Base-by-base conservation (phyloP, 1,284 basidiomycete species). In the Rhodotorula mucilaginosa region DNA sequence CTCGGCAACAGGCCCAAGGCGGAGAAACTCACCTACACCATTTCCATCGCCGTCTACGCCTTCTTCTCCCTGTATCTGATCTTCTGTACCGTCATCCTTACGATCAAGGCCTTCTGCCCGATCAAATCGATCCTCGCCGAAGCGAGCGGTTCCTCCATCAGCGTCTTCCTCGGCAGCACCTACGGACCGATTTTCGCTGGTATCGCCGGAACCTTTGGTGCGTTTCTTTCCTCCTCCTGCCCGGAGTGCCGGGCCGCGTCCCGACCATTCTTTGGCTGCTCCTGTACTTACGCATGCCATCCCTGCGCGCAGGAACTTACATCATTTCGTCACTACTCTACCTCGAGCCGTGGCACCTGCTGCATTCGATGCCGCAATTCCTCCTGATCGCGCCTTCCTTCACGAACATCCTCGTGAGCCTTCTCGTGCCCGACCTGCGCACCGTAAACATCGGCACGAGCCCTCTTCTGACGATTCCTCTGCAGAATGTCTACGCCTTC, bases 331-430 rank as follows among this genome's bases (percentile, higher is more conserved):
- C 93, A 2, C 87, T 95, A 82, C 87, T 97, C 78, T 98, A 95
- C 79, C 92, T 94, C 71, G 95, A 98, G 82, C 95, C 95, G 10
- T 97, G 95, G 95, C 95, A 98, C 81, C 92, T 99, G 89, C 88
- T 96, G 81, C 93, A 92, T n/a, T 94, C 92, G 79, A 95, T 97
- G 85, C 85, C 90, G 76, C 95, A 97, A 81, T 98, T 97, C 81
- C 83, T 97, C 44, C 74, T 75, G 68, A 65, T 75, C 60, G 75
- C 77, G 5, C 78, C 78, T 2, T 73, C 71, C 8, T 77, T 79
- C 64, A 77, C 74, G 61, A 79, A 78, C 69, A 79, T 79, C 54
- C 86, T 98, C 77, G 97, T 73, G 93, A 81, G 92, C 94, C 31
- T 23, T 26, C 26, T 26, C 26, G 26, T 26, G 26, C 26, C 26